phyloP scores from a whole-genome alignment of 768 basidiomycete genomes.

The Auricularia auricula-judae region DNA sequence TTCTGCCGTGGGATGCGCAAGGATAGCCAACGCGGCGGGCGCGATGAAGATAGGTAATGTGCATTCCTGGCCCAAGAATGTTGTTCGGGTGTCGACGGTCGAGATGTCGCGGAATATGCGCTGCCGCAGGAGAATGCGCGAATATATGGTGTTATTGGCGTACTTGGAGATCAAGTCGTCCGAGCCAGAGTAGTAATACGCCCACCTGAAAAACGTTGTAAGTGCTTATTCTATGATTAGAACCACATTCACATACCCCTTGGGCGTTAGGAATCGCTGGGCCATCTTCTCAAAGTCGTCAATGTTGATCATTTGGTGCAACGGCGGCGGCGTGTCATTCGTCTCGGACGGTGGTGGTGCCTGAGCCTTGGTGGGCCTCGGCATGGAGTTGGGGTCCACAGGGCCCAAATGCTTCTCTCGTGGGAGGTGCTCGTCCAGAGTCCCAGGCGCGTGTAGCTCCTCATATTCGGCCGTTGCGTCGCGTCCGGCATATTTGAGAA shows the following conservation, averaged over 20 bases:
- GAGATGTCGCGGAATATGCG: slow-evolving; percentile 16
- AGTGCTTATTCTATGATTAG: not conserved
- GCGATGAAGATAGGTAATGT: slow-evolving; percentile 29
- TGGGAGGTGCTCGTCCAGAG: slow-evolving; percentile 61
- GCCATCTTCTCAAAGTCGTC: slow-evolving; percentile 1
- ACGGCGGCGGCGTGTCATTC: not conserved
- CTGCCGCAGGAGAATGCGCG: not conserved
- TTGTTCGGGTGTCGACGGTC: slow-evolving; percentile 19
- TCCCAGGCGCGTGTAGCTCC: slow-evolving; percentile 78
- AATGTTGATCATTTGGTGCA: slow-evolving; percentile 1
- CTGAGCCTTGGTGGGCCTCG: not conserved
- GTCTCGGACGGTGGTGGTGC: not conserved
- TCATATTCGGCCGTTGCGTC: slow-evolving; percentile 73
- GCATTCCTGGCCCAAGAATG: slow-evolving; percentile 16
- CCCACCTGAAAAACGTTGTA: not conserved
- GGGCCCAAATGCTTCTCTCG: slow-evolving; percentile 62
- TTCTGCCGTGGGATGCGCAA: slow-evolving; percentile 42
- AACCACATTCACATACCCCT: not conserved
- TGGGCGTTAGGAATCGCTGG: not conserved
- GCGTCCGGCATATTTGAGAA: slow-evolving; percentile 72
- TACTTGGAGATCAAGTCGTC: not conserved
- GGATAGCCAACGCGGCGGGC: slow-evolving; percentile 28
- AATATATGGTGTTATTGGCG: not conserved
- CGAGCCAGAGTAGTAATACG: not conserved
- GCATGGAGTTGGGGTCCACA: slow-evolving; percentile 30